Base-by-base conservation (phyloP, 768 basidiomycete genomes). In the Mycena crocata region DNA sequence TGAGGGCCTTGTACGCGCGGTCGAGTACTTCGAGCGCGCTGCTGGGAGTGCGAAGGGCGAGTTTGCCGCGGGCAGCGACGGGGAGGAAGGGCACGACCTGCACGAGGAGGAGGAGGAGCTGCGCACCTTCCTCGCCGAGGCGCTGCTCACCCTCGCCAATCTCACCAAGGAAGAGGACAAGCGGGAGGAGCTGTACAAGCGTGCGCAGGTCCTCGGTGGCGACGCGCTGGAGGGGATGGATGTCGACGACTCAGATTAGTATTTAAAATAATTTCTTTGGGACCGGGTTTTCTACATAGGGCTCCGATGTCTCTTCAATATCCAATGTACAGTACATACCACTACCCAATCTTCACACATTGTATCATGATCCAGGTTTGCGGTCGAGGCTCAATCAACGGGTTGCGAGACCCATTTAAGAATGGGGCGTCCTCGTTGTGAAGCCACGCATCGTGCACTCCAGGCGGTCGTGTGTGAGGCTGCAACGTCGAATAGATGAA, bases 61-160 rank as follows among this genome's bases (percentile, higher is more conserved):
- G 42, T 66, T 67, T 75, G 75, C 32, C 39, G 45, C 50, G 65
- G 64, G 58, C 64, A 71, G 40, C 66, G 74, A 26, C n/a, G 69
- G 58, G 26, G 61, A 52, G 24, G 49, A 71, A 37, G 79, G 80
- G 64, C 35, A 59, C 13, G 65, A 39, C 2, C 45, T 42, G 32
- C 51, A 57, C 21, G 40, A 19, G 4, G 69, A 69, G 21, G 45
- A 51, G 37, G 55, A 72, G 44, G 79, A 82, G 67, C 68, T 82
- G 57, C 73, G 69, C 28, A 59, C 68, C 19, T 73, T 86, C 71
- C 77, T 89, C 14, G 83, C 83, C 0, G 89, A 90, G 74, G 87
- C 88, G 26, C 77, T 90, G 17, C 63, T 90, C 45, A 85, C 87
- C 42, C 80, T 90, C 23, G 89, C 87, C 31, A 90, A 89, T 72